Evolutionary conservation across 1,139 yeast species (phyloP).

Genomic region (Meyerozyma elateridarum): DNA sequence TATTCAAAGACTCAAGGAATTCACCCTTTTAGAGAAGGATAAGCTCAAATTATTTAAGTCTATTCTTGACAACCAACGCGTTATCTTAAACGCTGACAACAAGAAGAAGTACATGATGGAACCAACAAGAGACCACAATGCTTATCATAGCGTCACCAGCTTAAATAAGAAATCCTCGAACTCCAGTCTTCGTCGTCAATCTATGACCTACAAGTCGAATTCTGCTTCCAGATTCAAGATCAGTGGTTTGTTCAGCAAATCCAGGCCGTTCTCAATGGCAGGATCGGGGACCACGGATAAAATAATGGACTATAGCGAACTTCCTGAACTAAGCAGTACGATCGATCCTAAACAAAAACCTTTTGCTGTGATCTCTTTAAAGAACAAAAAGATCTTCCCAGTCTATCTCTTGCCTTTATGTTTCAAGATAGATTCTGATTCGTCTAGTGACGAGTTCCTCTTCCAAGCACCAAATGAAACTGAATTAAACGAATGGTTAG

Average conservation of each 20-base stretch:
- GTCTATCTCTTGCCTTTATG: constrained; percentile 48
- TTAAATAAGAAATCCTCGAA: constrained; percentile 30
- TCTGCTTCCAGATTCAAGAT: constrained; percentile 39
- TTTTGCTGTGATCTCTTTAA: constrained; percentile 50
- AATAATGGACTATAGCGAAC: constrained; percentile 46
- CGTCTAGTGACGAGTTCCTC: constrained; percentile 50
- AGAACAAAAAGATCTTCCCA: constrained; percentile 48
- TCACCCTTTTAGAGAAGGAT: constrained; percentile 25
- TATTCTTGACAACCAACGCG: constrained; percentile 33
- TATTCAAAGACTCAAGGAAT: constrained; percentile 24
- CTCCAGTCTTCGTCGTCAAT: constrained; percentile 36
- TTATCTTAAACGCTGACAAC: constrained; percentile 29
- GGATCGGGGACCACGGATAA: constrained; percentile 41
- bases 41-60: constrained; percentile 26
- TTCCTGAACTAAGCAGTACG: constrained; percentile 50
- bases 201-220: constrained; percentile 35
- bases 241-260: constrained; percentile 38
- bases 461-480: constrained; percentile 65
- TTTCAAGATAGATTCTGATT: constrained; percentile 58
- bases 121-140: constrained; percentile 6
- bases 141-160: background rate
- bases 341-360: constrained; percentile 53
- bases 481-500: constrained; percentile 77
- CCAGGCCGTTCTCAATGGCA: constrained; percentile 32
- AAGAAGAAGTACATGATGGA: constrained; percentile 29